These are phyloP conservation scores for Tylopilus sp. DNA, from an alignment of 768 basidiomycete genomes.

Conservation along the genomic window DNA sequence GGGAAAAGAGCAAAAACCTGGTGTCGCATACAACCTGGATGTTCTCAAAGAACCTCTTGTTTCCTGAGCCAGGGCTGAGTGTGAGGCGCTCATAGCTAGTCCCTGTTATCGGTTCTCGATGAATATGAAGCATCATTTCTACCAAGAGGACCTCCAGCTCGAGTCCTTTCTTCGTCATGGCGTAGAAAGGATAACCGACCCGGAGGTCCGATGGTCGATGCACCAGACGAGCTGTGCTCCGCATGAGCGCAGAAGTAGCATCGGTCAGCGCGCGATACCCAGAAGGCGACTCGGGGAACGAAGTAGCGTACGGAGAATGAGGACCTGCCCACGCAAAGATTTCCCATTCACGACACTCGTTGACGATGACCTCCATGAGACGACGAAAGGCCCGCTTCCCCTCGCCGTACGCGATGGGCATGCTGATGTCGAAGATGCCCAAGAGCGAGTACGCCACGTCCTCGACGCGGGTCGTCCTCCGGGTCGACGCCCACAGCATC, in stretches of 20 bases:
- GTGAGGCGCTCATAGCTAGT: conserved; percentile 12
- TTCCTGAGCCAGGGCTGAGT: conserved; percentile 9
- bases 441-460: conserved; percentile 26
- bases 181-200: conserved; percentile 20
- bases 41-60: conserved; percentile 16
- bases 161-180: conserved; percentile 21
- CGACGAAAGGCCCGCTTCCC: conserved; percentile 25
- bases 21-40: conserved; percentile 14
- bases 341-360: conserved; percentile 18
- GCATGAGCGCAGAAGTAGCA: not conserved
- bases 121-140: conserved; percentile 22
- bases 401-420: conserved; percentile 25
- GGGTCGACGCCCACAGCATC: conserved; percentile 23
- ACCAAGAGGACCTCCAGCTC: conserved; percentile 21
- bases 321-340: conserved; percentile 22
- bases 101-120: conserved; percentile 8
- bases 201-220: conserved; percentile 12
- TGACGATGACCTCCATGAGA: conserved; percentile 21
- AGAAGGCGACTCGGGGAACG: conserved; percentile 18
- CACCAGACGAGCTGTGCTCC: not conserved
- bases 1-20: conserved; percentile 20
- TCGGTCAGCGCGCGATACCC: conserved; percentile 15
- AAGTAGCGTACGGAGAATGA: conserved; percentile 17
- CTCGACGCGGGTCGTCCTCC: conserved; percentile 25
- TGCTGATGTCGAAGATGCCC: conserved; percentile 24